Evolutionary conservation across 139 green algal species (phyloP).

Genomic region (Chlamydomonas eustigma): DNA sequence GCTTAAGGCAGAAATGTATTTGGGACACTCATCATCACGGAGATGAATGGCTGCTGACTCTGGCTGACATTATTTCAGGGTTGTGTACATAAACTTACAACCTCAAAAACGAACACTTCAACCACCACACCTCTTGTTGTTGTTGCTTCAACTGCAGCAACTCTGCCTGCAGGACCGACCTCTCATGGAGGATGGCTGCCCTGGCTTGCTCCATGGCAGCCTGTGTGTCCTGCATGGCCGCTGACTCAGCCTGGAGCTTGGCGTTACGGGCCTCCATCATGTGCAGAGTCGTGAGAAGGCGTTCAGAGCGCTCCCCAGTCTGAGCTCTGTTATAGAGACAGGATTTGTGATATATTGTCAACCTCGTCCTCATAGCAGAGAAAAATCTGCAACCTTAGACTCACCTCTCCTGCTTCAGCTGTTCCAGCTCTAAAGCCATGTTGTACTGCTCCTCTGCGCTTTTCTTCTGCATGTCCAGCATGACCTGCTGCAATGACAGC

Average conservation of each 20-base stretch:
- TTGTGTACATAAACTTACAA: too few relatives aligned
- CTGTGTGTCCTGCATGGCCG: neutral
- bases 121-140: too few relatives aligned
- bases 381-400: neutral
- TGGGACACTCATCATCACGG: too few relatives aligned
- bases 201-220: neutral
- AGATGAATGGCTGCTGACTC: too few relatives aligned
- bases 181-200: neutral
- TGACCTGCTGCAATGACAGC: neutral
- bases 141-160: neutral
- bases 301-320: neutral
- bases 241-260: neutral
- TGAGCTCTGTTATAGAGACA: neutral
- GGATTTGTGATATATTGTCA: neutral
- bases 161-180: neutral
- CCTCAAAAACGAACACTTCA: too few relatives aligned
- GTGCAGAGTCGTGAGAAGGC: neutral
- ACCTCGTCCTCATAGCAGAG: neutral
- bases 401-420: constrained; percentile 6
- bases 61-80: too few relatives aligned
- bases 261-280: constrained; percentile 8
- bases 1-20: too few relatives aligned
- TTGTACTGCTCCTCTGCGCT: neutral
- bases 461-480: neutral
- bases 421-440: constrained; percentile 7